Conservation (phyloP, 2,329 filamentous ascomycete genomes). For the Pseudogymnoascus sp. region DNA sequence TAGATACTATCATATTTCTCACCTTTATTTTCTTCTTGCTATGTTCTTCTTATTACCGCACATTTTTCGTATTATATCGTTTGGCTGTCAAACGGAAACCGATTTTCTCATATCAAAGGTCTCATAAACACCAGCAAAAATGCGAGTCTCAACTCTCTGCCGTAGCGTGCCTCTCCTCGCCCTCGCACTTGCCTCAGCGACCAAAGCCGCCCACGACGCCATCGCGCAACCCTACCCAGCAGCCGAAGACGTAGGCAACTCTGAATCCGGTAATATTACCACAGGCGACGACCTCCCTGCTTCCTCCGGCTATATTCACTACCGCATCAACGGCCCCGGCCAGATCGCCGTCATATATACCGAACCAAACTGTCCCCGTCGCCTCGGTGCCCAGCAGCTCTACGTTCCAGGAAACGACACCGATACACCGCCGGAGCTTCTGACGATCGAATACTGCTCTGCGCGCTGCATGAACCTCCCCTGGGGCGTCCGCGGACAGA, state of each 20-base stretch:
- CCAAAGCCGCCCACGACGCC: neutral
- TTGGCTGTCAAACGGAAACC: neutral
- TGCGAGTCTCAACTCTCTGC: neutral
- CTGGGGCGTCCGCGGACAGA: neutral
- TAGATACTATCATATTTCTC: neutral
- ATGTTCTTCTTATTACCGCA: neutral
- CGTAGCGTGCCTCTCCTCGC: neutral
- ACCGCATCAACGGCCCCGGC: neutral
- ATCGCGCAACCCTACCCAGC: neutral
- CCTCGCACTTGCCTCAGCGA: neutral
- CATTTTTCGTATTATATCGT: neutral
- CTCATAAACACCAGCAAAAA: neutral
- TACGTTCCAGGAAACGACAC: neutral
- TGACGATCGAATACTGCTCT: neutral
- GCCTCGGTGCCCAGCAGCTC: neutral
- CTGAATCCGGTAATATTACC: neutral
- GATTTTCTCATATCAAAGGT: neutral
- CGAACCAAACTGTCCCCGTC: neutral
- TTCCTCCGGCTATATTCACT: neutral
- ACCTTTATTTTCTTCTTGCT: neutral
- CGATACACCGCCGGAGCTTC: neutral
- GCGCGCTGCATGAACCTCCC: neutral
- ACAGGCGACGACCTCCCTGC: neutral
- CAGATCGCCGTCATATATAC: neutral
- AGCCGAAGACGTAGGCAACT: neutral